Percentiles rank a stretch among this genome's conserved stretches.
phyloP scores from a whole-genome alignment of 2,329 filamentous ascomycete species.

The Cercospora janseana region DNA sequence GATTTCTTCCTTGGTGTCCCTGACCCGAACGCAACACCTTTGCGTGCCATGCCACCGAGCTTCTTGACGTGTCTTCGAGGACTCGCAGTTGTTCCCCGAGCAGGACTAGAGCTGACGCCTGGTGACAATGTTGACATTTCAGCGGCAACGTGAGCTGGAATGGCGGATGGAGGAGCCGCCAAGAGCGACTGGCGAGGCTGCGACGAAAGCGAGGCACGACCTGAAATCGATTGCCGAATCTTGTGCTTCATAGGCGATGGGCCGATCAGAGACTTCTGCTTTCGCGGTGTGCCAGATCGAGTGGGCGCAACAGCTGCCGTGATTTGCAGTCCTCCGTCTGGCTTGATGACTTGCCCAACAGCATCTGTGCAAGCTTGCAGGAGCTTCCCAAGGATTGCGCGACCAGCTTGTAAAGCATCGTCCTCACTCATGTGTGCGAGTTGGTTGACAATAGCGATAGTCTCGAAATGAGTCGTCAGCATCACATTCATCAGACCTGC shows the following conservation, averaged over 20 bases:
- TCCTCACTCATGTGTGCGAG: conserved; percentile 79
- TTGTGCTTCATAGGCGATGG: conserved; percentile 51
- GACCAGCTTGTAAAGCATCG: conserved; percentile 77
- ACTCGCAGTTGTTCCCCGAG: conserved; percentile 60
- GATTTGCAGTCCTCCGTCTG: conserved; percentile 68
- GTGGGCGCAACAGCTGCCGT: conserved; percentile 67
- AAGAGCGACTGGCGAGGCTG: conserved; percentile 5
- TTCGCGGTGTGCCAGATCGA: conserved; percentile 73
- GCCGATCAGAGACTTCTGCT: conserved; percentile 55
- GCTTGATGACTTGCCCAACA: conserved; percentile 82
- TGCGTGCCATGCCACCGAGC: conserved; percentile 56
- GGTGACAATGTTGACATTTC: conserved; percentile 24
- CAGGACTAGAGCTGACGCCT: conserved; percentile 26
- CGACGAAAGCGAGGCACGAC: conserved; percentile 9
- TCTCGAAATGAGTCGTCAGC: conserved; percentile 87
- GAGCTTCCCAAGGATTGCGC: conserved; percentile 71
- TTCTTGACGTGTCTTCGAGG: conserved; percentile 77
- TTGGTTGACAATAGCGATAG: conserved; percentile 76
- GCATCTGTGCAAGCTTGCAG: conserved; percentile 73
- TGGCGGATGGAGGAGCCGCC: conserved; percentile 17
- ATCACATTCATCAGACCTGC: conserved; percentile 76
- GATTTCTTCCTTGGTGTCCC: conserved; percentile 80
- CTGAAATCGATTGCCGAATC: conserved; percentile 33
- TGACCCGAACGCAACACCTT: conserved; percentile 59
- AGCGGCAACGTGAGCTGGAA: conserved; percentile 30